These are phyloP conservation scores for Calonectria hongkongensis DNA, from an alignment of 2,329 filamentous ascomycete genomes.

Conservation along the genomic window DNA sequence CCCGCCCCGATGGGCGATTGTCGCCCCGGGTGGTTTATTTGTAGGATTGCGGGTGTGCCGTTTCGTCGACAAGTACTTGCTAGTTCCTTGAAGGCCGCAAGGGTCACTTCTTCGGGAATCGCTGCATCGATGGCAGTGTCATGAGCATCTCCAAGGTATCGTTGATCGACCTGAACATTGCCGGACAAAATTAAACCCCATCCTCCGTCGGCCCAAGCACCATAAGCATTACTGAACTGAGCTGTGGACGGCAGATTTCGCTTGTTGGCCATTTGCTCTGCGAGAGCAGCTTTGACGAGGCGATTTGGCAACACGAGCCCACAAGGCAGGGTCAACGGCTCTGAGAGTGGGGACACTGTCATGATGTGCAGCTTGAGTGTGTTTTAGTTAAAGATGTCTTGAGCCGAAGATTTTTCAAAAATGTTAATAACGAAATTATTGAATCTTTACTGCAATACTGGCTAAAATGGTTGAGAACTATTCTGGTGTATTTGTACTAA, in stretches of 20 bases:
- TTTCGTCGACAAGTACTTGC: slow-evolving; percentile 56
- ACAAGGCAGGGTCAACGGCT: slow-evolving; percentile 71
- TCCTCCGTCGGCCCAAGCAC: slow-evolving; percentile 71
- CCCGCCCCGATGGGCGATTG: slow-evolving; percentile 65
- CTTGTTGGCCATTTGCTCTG: slow-evolving; percentile 64
- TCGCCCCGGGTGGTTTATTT: slow-evolving; percentile 69
- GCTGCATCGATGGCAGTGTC: slow-evolving; percentile 59
- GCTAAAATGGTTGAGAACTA: not conserved
- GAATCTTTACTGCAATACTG: not conserved
- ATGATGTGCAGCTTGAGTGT: slow-evolving; percentile 12
- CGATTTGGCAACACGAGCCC: slow-evolving; percentile 75
- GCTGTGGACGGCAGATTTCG: slow-evolving; percentile 65
- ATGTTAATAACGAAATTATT: not conserved
- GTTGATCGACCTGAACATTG: slow-evolving; percentile 66
- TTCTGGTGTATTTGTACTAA: not conserved
- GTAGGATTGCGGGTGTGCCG: slow-evolving; percentile 64
- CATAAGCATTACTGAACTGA: slow-evolving; percentile 67
- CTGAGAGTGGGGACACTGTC: slow-evolving; percentile 40
- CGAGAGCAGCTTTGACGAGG: slow-evolving; percentile 71
- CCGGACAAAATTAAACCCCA: slow-evolving; percentile 73
- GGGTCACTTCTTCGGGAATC: slow-evolving; percentile 50
- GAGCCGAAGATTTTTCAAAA: not conserved
- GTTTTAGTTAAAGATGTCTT: not conserved
- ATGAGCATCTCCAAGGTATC: slow-evolving; percentile 59
- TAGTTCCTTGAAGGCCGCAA: slow-evolving; percentile 63